Percentiles rank a stretch among this genome's conserved stretches.
Conservation (phyloP, 169 alveolate species). For the Cryptosporidium bovis region DNA sequence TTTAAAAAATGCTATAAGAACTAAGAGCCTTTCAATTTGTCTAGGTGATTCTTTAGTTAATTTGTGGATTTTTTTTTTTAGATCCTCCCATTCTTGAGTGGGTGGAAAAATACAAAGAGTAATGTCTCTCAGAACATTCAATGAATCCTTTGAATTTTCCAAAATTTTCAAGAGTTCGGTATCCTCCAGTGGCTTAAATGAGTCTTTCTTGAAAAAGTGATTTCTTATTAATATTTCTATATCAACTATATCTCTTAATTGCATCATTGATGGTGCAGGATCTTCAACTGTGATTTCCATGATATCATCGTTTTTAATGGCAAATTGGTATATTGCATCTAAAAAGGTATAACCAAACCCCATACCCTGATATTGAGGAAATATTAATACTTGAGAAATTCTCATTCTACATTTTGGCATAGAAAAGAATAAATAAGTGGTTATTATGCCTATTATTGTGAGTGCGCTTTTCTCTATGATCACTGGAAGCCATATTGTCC, state of each 20-base stretch:
- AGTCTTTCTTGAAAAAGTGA: constrained; percentile 11
- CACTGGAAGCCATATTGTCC: constrained; percentile 76
- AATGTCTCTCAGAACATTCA: constrained; percentile 12
- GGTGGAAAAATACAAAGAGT: constrained; percentile 15
- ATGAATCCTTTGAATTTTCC: constrained; percentile 25
- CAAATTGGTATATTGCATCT: constrained; percentile 79
- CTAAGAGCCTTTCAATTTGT: constrained; percentile 52
- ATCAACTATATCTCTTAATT: constrained; percentile 80
- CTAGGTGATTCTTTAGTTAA: constrained; percentile 67
- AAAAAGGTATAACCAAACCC: constrained; percentile 81
- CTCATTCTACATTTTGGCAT: constrained; percentile 80
- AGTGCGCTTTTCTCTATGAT: constrained; percentile 33
- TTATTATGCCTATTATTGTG: constrained; percentile 81
- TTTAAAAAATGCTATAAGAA: constrained; percentile 38
- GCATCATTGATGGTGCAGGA: constrained; percentile 82
- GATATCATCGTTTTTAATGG: constrained; percentile 79
- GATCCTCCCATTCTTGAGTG: constrained; percentile 46
- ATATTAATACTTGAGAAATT: constrained; percentile 82
- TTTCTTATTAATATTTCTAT: constrained; percentile 53
- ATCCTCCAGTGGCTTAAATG: constrained; percentile 13
- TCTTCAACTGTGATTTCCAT: constrained; percentile 85
- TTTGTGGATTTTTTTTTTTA: constrained; percentile 49
- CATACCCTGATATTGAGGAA: constrained; percentile 82
- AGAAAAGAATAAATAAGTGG: constrained; percentile 82
- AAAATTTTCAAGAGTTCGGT: constrained; percentile 38